A percentile compares a stretch with the other conserved stretches of the same genome.
Conservation (phyloP, 805 yeast genomes). For the Saccharomycopsis selenospora region DNA sequence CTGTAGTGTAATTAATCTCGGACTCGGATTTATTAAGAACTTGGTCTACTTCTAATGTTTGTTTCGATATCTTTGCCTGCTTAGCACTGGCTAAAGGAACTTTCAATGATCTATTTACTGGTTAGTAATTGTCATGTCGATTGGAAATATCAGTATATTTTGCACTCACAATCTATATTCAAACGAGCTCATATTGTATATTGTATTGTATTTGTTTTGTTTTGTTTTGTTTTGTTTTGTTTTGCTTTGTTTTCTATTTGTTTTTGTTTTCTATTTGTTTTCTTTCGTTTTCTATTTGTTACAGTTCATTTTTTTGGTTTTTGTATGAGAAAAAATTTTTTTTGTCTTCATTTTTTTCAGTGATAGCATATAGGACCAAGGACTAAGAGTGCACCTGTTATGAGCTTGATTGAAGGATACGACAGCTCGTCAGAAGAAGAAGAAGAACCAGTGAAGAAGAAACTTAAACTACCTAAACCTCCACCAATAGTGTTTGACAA, state of each 20-base stretch:
- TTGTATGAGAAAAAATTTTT: too few relatives aligned
- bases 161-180: background rate
- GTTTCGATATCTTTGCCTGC: conserved; percentile 51
- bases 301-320: background rate
- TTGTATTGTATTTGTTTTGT: too few relatives aligned
- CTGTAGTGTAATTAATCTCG: conserved; percentile 31
- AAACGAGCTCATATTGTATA: background rate
- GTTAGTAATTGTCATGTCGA: too few relatives aligned
- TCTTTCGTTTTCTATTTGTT: background rate
- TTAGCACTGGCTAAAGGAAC: conserved; percentile 49
- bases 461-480: background rate
- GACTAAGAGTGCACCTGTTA: too few relatives aligned
- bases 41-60: conserved; percentile 57
- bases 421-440: background rate
- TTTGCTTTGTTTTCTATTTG: background rate
- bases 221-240: background rate
- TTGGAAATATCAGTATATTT: too few relatives aligned
- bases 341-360: too few relatives aligned
- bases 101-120: conserved; percentile 30
- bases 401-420: background rate
- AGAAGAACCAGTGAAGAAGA: background rate
- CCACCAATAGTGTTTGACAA: background rate
- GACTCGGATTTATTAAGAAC: conserved; percentile 53
- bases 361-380: too few relatives aligned
- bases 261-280: background rate